Evolutionary conservation across 805 yeast species (phyloP), one percentile per base, ranked within the genome.

Genomic region (Ogataea neopini): DNA sequence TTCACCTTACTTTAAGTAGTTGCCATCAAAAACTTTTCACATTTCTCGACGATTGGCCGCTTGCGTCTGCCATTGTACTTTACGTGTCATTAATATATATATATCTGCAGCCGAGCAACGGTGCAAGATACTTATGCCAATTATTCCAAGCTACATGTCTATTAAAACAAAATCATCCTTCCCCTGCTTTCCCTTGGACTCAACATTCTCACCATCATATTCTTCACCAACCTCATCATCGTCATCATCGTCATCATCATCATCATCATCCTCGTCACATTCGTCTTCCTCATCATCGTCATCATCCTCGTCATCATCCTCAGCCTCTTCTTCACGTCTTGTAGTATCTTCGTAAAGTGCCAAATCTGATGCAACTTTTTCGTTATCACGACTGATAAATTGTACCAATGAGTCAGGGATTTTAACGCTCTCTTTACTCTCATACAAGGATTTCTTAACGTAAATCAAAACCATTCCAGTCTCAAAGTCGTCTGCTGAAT

Each of bases 391-490:
- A 2, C 49, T 46, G 6, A 71, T 44, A 42, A 73, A 73, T 2
- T 55, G 58, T 26, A 48, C 44, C 14, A 71, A 56, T 9, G 61
- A 51, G 2, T 48, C 44, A 28, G 68, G 64, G 9, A 66, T 40
- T 3, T 49, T 48, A 1, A 25, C 43, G 1, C 41, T 36, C 0
- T 49, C 48, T 1, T 47, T 36, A 1, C 48, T 45, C 2, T 42
- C 37, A 26, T 67, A 61, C 1, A 51, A 59, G 4, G 67, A 54
- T 26, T 64, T 49, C 37, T 49, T 66, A 3, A 63, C 73, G 51
- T 70, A 72, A 0, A 67, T 44, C 35, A 73, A 48, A 2, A 67
- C 62, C 50, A 72, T 54, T 0, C 73, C 58, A 3, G 61, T 57
- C 18, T 62, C 66, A 47, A 66, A 62, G 10, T 56, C 56, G 6